Evolutionary conservation across 1,284 basidiomycete species (phyloP), one percentile per base, ranked within the genome.

Genomic region (Tilletia setariae): DNA sequence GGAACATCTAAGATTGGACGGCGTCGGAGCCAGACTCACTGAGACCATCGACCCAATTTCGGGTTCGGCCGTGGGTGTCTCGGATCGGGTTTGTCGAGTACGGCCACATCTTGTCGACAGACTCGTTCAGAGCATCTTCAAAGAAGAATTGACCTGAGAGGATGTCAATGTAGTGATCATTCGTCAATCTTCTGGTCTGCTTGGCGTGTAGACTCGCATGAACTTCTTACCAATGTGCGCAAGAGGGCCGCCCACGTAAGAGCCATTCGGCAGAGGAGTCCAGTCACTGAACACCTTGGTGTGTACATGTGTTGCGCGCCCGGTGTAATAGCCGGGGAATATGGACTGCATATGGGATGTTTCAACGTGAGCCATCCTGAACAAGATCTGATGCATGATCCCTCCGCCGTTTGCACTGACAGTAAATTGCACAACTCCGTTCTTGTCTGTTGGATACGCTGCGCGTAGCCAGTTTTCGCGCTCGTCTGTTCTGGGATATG

Each of bases 351-450:
- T 16, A 25, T 1, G 2, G 16, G 28, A 23, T 21, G 47, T 16
- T 46, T 51, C 40, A 16, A n/a, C n/a, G n/a, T n/a, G n/a, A n/a
- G 1, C 25, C 13, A 7, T 11, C 53, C 30, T 16, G 35, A 11
- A 6, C 11, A 11, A 11, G 35, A 40, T 6, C 11, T 4, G 6
- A 40, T 40, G 35, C 35, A 40, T 4, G 11, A 40, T 40, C 6
- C 35, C 35, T 40, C 35, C 4, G 23, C 11, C 0, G 2, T 2
- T 6, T 13, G 6, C 51, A 53, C 56, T 19, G 15, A 61, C 56
- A 46, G 76, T 87, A 73, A 90, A 89, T 70, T 89, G 87, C 0
- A 86, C 87, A 19, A 90, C 87, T 25, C 90, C 90, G 72, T 88
- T 87, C 68, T 82, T 82, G 81, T 90, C 87, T 0, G 90, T 90